phyloP scores from a whole-genome alignment of 495 filamentous ascomycete species.

The Penicillium herquei region DNA sequence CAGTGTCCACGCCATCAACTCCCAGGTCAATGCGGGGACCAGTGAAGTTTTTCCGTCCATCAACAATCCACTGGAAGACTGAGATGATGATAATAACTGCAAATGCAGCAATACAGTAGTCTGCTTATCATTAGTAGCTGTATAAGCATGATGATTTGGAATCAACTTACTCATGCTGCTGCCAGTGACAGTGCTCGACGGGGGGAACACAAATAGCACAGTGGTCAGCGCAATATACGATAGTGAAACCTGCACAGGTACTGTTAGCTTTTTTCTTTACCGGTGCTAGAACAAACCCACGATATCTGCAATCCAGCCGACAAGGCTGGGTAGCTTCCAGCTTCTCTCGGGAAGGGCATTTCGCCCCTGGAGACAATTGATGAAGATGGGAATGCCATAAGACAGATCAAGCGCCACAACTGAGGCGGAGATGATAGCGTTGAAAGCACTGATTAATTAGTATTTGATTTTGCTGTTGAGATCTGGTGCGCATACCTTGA shows the following conservation, averaged over 20 bases:
- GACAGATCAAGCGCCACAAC: slow-evolving; percentile 68
- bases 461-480: not conserved
- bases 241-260: slow-evolving; percentile 55
- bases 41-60: slow-evolving; percentile 65
- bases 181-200: slow-evolving; percentile 58
- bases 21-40: slow-evolving; percentile 52
- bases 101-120: slow-evolving; percentile 70
- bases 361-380: slow-evolving; percentile 63
- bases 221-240: slow-evolving; percentile 65
- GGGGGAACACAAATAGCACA: slow-evolving; percentile 71
- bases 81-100: slow-evolving; percentile 64
- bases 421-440: slow-evolving; percentile 66
- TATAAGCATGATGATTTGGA: not conserved
- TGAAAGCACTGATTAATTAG: slow-evolving; percentile 37
- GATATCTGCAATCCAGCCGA: slow-evolving; percentile 64
- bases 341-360: slow-evolving; percentile 56
- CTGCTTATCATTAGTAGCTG: slow-evolving; percentile 19
- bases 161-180: slow-evolving; percentile 62
- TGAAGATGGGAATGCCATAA: slow-evolving; percentile 66
- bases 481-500: slow-evolving; percentile 33
- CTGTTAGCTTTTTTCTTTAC: no score
- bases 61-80: slow-evolving; percentile 63
- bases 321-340: slow-evolving; percentile 53
- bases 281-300: slow-evolving; percentile 24
- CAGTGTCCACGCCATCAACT: slow-evolving; percentile 4